Percentiles rank a stretch among this genome's conserved stretches.
These are phyloP conservation scores for Tricholomella constricta DNA, from an alignment of 768 basidiomycete species.

Conservation along the genomic window DNA sequence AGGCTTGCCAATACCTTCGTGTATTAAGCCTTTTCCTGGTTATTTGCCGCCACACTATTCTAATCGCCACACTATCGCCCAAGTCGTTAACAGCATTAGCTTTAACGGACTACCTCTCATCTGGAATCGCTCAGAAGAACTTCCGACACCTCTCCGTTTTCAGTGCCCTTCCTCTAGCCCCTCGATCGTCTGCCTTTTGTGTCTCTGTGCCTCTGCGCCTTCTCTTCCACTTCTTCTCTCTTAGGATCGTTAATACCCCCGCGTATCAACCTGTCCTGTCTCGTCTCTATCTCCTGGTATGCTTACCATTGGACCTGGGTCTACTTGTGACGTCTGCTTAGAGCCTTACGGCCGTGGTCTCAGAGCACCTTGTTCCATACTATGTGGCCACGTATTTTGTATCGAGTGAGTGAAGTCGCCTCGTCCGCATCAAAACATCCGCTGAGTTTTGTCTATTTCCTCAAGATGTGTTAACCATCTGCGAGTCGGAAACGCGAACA, in stretches of 20 bases:
- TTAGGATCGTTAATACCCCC: constrained; percentile 8
- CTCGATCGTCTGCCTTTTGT: too few relatives aligned
- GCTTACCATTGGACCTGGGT: constrained; percentile 66
- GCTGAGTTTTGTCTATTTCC: constrained; percentile 7
- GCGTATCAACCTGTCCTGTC: constrained; percentile 6
- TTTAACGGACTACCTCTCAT: background rate
- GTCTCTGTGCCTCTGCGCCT: background rate
- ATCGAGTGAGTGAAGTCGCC: constrained; percentile 34
- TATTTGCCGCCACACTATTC: background rate
- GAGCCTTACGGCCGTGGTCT: constrained; percentile 56
- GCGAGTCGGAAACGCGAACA: constrained; percentile 31
- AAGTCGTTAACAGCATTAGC: background rate
- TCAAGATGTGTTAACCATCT: constrained; percentile 58
- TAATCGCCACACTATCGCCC: background rate
- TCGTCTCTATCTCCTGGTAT: constrained; percentile 40
- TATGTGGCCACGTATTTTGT: constrained; percentile 77
- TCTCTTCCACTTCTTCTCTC: background rate
- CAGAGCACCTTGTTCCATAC: constrained; percentile 63
- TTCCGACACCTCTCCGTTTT: background rate
- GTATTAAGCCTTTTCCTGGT: background rate
- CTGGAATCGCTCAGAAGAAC: background rate
- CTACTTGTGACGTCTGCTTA: constrained; percentile 76
- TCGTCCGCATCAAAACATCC: background rate
- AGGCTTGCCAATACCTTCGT: background rate
- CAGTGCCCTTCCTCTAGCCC: background rate